phyloP scores from a whole-genome alignment of 768 basidiomycete species.

The Phlebiopsis flavidoalba region DNA sequence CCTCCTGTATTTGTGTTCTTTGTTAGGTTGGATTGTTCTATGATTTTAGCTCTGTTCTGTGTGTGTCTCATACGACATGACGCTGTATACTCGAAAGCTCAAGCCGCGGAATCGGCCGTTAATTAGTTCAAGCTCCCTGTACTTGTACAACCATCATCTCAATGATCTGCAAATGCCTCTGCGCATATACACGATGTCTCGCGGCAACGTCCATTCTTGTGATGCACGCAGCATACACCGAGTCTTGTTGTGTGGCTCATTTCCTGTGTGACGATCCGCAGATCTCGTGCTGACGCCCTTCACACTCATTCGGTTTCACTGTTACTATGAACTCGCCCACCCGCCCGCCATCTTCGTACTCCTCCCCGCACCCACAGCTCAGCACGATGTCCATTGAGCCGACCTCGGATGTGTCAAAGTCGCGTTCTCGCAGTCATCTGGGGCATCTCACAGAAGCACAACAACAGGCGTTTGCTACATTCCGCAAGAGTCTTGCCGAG shows the following conservation, averaged over 20 bases:
- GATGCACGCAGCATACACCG: no score
- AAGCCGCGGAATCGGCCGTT: not conserved
- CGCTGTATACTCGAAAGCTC: not conserved
- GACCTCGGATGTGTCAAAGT: constrained; percentile 23
- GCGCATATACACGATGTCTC: not conserved
- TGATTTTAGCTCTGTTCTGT: not conserved
- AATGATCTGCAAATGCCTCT: not conserved
- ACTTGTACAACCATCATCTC: not conserved
- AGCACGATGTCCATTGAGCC: constrained; percentile 29
- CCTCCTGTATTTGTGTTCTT: not conserved
- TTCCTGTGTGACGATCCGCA: not conserved
- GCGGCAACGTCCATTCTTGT: no score
- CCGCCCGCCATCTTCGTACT: not conserved
- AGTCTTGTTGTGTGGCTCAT: no score
- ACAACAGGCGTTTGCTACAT: constrained; percentile 40
- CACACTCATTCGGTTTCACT: not conserved
- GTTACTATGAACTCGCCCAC: not conserved
- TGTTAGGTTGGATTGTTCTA: not conserved
- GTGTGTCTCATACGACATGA: not conserved
- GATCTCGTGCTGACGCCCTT: not conserved
- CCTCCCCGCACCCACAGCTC: not conserved
- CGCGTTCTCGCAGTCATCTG: constrained; percentile 42
- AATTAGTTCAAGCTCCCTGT: not conserved
- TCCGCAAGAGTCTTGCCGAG: constrained; percentile 47
- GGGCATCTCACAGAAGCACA: constrained; percentile 50